A percentile compares a stretch with the other conserved stretches of the same genome.
These are phyloP conservation scores for Arachnomyces sp. DNA, from an alignment of 2,329 filamentous ascomycete genomes.

Conservation along the genomic window DNA sequence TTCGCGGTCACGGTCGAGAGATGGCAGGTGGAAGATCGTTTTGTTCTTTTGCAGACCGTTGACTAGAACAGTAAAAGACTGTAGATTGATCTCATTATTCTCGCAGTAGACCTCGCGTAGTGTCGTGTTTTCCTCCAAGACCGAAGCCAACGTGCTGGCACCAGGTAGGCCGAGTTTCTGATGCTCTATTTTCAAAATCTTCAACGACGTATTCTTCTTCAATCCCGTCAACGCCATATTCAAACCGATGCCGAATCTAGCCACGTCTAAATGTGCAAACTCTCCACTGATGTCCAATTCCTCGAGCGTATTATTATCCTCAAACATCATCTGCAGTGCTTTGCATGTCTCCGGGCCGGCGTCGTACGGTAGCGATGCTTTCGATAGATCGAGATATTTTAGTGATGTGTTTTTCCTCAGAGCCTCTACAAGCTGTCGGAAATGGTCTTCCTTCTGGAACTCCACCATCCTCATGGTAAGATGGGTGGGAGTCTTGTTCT, in stretches of 20 bases:
- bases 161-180: constrained; percentile 64
- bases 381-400: constrained; percentile 60
- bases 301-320: constrained; percentile 58
- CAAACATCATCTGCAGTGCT: constrained; percentile 56
- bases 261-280: constrained; percentile 62
- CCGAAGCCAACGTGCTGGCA: constrained; percentile 61
- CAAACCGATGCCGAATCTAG: constrained; percentile 60
- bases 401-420: constrained; percentile 57
- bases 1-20: constrained; percentile 55
- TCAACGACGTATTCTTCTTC: constrained; percentile 55
- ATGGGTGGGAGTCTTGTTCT: constrained; percentile 53
- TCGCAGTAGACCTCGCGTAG: constrained; percentile 62
- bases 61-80: constrained; percentile 61
- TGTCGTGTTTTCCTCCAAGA: constrained; percentile 56
- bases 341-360: constrained; percentile 60
- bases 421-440: constrained; percentile 56
- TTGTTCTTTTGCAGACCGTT: constrained; percentile 61
- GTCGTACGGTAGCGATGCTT: constrained; percentile 62
- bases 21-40: constrained; percentile 54
- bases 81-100: constrained; percentile 64
- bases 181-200: constrained; percentile 57
- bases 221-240: constrained; percentile 59
- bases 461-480: constrained; percentile 62
- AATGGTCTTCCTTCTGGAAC: constrained; percentile 58
- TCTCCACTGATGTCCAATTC: constrained; percentile 65